Evolutionary conservation across 2,329 filamentous ascomycete species (phyloP).

Genomic region (Paecilomyces sp.): DNA sequence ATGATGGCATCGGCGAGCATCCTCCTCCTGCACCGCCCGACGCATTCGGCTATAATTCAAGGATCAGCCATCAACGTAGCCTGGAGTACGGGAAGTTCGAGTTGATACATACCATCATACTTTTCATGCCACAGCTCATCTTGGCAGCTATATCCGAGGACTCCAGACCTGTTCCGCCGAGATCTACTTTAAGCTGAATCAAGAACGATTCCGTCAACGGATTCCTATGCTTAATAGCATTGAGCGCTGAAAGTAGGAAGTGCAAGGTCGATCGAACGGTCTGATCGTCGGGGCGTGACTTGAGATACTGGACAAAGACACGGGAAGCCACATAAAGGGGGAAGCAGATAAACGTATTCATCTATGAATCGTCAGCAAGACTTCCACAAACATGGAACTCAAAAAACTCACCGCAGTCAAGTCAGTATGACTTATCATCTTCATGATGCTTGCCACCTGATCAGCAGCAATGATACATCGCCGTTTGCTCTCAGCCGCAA

Average conservation of each 20-base stretch:
- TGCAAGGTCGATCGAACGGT: constrained; percentile 73
- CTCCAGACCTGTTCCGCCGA: constrained; percentile 52
- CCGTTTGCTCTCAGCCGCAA: constrained; percentile 84
- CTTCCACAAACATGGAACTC: constrained; percentile 29
- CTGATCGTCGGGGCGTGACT: constrained; percentile 78
- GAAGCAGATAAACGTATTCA: constrained; percentile 94
- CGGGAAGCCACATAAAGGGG: constrained; percentile 92
- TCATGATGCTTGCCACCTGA: constrained; percentile 92
- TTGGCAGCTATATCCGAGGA: background rate
- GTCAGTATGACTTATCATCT: constrained; percentile 86
- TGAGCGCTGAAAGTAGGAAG: constrained; percentile 85
- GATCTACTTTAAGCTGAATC: constrained; percentile 84
- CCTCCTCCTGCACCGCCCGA: background rate
- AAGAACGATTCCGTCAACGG: constrained; percentile 91
- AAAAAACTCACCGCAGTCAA: constrained; percentile 61
- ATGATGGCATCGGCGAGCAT: constrained; percentile 6
- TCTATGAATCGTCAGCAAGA: constrained; percentile 44
- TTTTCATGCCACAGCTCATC: background rate
- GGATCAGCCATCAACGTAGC: background rate
- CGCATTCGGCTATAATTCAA: background rate
- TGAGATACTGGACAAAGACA: constrained; percentile 95
- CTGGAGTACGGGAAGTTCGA: background rate
- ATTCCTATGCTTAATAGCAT: constrained; percentile 78
- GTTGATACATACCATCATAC: background rate
- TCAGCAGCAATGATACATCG: constrained; percentile 89